Percentiles rank a stretch among this genome's conserved stretches.
These are phyloP conservation scores for Striga asiatica DNA, from an alignment of 257 asterid species.

Conservation along the genomic window DNA sequence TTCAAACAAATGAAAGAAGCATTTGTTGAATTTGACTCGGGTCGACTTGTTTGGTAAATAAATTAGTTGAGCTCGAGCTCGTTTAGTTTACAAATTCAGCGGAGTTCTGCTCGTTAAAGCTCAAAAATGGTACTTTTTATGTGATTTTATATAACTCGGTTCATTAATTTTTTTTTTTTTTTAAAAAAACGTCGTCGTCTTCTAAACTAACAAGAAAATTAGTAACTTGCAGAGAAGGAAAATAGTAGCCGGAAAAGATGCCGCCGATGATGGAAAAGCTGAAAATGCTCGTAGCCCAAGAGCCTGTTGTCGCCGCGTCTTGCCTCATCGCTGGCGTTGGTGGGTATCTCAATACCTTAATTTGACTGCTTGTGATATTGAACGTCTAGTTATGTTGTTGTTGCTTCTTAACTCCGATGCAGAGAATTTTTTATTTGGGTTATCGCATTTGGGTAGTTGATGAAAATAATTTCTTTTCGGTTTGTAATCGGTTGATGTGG, in stretches of 20 bases:
- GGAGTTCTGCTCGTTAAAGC: too few relatives aligned
- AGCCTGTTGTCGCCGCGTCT: slow-evolving; percentile 84
- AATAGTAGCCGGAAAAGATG: slow-evolving; percentile 28
- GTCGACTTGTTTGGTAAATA: too few relatives aligned
- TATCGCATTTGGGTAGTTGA: not conserved
- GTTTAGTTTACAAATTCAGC: too few relatives aligned
- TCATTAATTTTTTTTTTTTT: too few relatives aligned
- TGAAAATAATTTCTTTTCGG: not conserved
- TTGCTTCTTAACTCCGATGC: not conserved
- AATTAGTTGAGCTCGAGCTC: too few relatives aligned
- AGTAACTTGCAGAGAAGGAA: not conserved
- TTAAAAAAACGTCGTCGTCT: too few relatives aligned
- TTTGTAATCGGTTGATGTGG: not conserved
- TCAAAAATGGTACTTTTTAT: too few relatives aligned
- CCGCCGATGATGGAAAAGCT: slow-evolving; percentile 72
- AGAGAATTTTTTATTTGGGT: not conserved
- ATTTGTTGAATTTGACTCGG: too few relatives aligned
- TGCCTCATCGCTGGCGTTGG: slow-evolving; percentile 84
- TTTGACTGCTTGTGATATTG: not conserved
- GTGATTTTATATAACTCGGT: too few relatives aligned
- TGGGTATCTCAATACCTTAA: slow-evolving; percentile 15
- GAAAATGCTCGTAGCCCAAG: slow-evolving; percentile 66
- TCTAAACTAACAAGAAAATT: not conserved
- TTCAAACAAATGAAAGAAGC: too few relatives aligned
- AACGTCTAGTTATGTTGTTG: not conserved